A percentile compares a stretch with the other conserved stretches of the same genome.
Conservation (phyloP, 768 basidiomycete species). For the Epithele typhae region DNA sequence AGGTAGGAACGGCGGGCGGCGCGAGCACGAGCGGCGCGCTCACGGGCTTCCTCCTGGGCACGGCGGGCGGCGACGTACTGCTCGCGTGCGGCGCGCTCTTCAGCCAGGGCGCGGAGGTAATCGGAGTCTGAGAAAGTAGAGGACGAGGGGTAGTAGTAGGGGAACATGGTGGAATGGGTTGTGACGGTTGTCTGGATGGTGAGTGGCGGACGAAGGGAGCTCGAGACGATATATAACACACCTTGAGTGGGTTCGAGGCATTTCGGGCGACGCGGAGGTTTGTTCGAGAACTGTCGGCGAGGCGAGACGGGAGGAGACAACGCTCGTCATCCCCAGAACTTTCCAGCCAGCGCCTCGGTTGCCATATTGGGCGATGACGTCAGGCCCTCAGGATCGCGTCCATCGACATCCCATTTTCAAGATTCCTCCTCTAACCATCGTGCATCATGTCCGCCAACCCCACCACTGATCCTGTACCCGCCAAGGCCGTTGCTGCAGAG, state of each 20-base stretch:
- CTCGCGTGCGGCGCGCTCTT: conserved; percentile 26
- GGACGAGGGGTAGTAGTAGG: conserved; percentile 7
- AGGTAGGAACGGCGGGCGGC: conserved; percentile 19
- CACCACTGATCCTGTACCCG: conserved; percentile 40
- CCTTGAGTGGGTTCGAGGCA: no score
- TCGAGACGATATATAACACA: no score
- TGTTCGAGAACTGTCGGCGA: no score
- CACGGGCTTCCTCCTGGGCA: conserved; percentile 25
- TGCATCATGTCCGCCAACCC: conserved; percentile 62
- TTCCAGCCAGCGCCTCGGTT: no score
- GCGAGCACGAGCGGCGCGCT: conserved; percentile 25
- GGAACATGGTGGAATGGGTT: conserved; percentile 8
- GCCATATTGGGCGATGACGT: no score
- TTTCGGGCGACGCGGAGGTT: no score
- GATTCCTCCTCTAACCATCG: no score
- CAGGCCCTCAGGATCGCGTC: no score
- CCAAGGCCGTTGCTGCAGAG: conserved; percentile 34
- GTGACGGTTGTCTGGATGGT: neutral
- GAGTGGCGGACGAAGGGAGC: neutral
- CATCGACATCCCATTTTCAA: conserved; percentile 17
- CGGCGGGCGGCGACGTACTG: conserved; percentile 24
- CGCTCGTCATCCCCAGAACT: no score
- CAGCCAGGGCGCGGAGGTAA: conserved; percentile 25
- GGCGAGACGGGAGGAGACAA: no score
- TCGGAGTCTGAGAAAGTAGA: conserved; percentile 13